Conservation (phyloP, 495 filamentous ascomycete species). For the Cudoniella acicularis region DNA sequence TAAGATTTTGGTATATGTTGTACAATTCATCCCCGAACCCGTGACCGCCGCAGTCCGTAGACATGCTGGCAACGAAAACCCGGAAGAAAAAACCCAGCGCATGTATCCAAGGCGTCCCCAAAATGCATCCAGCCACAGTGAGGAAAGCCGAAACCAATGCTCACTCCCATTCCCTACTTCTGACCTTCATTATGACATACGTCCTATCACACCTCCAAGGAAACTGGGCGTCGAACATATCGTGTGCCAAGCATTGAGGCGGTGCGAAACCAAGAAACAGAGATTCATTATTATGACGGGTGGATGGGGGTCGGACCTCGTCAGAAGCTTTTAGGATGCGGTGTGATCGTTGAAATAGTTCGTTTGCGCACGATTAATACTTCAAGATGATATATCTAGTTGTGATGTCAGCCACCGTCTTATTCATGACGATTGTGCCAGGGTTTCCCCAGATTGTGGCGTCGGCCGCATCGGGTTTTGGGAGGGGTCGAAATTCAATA, state of each 20-base stretch:
- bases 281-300: neutral
- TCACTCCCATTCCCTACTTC: neutral
- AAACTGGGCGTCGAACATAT: slow-evolving; percentile 4
- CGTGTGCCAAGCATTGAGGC: slow-evolving; percentile 6
- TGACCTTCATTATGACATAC: neutral
- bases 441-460: neutral
- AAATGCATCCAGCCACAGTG: too few relatives aligned
- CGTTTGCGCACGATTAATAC: slow-evolving; percentile 30
- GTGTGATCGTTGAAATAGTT: slow-evolving; percentile 8
- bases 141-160: too few relatives aligned
- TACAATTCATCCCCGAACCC: slow-evolving; percentile 50
- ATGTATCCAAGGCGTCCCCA: neutral
- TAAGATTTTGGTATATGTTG: slow-evolving; percentile 31
- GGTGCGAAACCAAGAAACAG: neutral
- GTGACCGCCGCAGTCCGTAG: slow-evolving; percentile 46
- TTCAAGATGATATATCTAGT: slow-evolving; percentile 49
- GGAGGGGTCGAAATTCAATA: too few relatives aligned
- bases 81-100: neutral
- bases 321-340: slow-evolving; percentile 1
- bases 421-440: neutral
- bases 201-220: neutral
- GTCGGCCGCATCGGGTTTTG: too few relatives aligned
- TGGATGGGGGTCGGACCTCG: slow-evolving; percentile 13
- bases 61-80: slow-evolving; percentile 6
- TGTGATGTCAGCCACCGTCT: neutral